Percentiles rank a stretch among this genome's conserved stretches.
phyloP scores from a whole-genome alignment of 306 rosid genomes.

The Begonia peltatifolia region DNA sequence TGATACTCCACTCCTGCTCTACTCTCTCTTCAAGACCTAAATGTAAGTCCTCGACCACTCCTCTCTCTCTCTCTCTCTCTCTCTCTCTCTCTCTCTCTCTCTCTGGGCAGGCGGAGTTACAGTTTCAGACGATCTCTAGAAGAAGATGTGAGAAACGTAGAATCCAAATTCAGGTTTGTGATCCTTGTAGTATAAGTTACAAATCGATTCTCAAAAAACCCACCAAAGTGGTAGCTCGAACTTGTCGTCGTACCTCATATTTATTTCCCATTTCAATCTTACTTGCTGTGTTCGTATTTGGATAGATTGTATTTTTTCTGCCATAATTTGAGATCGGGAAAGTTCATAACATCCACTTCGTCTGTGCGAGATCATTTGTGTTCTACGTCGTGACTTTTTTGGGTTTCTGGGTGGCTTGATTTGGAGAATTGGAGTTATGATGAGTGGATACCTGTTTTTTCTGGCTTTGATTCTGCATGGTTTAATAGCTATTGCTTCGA shows the following conservation, averaged over 20 bases:
- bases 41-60: too few species aligned
- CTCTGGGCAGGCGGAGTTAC: too few species aligned
- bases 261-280: not conserved
- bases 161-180: not conserved
- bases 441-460: not conserved
- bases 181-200: not conserved
- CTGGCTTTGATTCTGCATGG: not conserved
- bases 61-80: too few species aligned
- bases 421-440: not conserved
- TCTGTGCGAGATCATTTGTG: too few species aligned
- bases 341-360: too few species aligned
- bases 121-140: too few species aligned
- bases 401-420: too few species aligned
- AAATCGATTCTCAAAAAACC: not conserved
- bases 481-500: not conserved
- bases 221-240: not conserved
- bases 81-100: too few species aligned
- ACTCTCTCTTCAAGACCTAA: too few species aligned
- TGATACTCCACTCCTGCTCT: too few species aligned
- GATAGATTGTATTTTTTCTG: not conserved
- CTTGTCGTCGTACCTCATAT: not conserved
- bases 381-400: too few species aligned
- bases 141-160: too few species aligned
- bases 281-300: not conserved
- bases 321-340: not conserved